Evolutionary conservation across 768 basidiomycete species (phyloP), one percentile per base, ranked within the genome.

Genomic region (Boletus rubescentipes): DNA sequence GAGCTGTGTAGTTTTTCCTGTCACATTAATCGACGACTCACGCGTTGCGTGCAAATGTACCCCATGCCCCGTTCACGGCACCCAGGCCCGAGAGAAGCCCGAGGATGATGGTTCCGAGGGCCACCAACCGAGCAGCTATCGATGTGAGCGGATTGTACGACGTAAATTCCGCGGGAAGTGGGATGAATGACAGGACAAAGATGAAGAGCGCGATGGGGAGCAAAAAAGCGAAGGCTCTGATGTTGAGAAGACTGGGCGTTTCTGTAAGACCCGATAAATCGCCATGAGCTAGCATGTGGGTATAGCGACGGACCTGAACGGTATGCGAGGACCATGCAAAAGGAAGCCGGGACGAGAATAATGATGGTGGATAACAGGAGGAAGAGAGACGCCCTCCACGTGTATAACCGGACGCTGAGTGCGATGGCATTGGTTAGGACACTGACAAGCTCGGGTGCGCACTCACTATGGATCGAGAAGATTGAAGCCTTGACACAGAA

Each of bases 61-160:
- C 71, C 87, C 88, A 89, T 0, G 83, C 79, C 42, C 80, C 85
- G 57, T 78, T 83, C 44, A 88, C 75, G 4, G 89, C 85, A 57
- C 90, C 90, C 56, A 90, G 87, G 0, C 91, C 91, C 1, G 91
- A 90, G 6, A 93, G 75, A 3, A 85, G 65, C 6, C 91, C 91
- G n/a, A 93, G 83, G 51, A 91, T 80, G 30, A 85, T 75, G 0
- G 86, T 91, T 3, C 91, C 91, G 20, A 93, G 70, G 18, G 91
- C 86, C 18, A 87, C 81, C 14, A 92, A 76, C 11, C 90, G 81
- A 3, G 86, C 74, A 2, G 85, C 73, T 1, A 79, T 74, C 1
- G 82, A 72, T 9, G 78, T 79, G 23, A 79, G 71, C 2, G 73
- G 64, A 49, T 79, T 76, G 39, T 74, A 65, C 7, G 71, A 63